phyloP scores from a whole-genome alignment of 2,329 filamentous ascomycete genomes.

The Alternaria dauci region DNA sequence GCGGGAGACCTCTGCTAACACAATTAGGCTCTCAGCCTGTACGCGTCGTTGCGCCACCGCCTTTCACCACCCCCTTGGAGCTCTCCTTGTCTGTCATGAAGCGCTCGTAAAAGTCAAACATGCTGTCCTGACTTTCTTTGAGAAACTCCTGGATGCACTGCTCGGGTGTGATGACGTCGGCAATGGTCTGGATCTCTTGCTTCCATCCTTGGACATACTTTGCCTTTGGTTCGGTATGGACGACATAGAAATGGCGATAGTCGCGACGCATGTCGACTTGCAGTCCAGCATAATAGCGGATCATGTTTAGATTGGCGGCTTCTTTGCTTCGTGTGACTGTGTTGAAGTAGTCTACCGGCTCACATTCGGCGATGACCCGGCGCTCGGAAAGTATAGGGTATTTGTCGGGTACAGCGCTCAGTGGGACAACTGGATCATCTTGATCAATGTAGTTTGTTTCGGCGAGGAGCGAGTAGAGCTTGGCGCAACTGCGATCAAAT shows the following conservation, averaged over 20 bases:
- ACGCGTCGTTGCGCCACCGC: neutral
- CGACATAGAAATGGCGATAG: constrained; percentile 45
- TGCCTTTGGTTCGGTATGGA: constrained; percentile 38
- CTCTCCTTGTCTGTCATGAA: constrained; percentile 17
- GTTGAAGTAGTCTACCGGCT: constrained; percentile 37
- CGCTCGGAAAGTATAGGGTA: constrained; percentile 44
- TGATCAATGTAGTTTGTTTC: constrained; percentile 38
- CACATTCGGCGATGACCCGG: constrained; percentile 25
- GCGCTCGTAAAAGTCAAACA: constrained; percentile 44
- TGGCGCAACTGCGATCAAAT: constrained; percentile 19
- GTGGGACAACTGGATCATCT: constrained; percentile 21
- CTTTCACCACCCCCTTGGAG: neutral
- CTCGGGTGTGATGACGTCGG: constrained; percentile 41
- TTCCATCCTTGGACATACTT: constrained; percentile 32
- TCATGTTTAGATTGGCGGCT: constrained; percentile 38
- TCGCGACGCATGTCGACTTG: constrained; percentile 32
- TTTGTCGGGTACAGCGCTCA: constrained; percentile 30
- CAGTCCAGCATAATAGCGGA: constrained; percentile 36
- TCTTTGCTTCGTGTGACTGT: constrained; percentile 26
- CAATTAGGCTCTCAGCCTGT: neutral
- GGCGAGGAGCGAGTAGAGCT: constrained; percentile 38
- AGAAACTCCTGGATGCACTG: constrained; percentile 36
- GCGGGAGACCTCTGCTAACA: neutral
- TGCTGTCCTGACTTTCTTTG: constrained; percentile 24
- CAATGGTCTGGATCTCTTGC: constrained; percentile 32